Percentiles rank a stretch among this genome's conserved stretches.
phyloP scores from a whole-genome alignment of 225 moss, liverwort and hornwort genomes.

The Physcomitrium patens region DNA sequence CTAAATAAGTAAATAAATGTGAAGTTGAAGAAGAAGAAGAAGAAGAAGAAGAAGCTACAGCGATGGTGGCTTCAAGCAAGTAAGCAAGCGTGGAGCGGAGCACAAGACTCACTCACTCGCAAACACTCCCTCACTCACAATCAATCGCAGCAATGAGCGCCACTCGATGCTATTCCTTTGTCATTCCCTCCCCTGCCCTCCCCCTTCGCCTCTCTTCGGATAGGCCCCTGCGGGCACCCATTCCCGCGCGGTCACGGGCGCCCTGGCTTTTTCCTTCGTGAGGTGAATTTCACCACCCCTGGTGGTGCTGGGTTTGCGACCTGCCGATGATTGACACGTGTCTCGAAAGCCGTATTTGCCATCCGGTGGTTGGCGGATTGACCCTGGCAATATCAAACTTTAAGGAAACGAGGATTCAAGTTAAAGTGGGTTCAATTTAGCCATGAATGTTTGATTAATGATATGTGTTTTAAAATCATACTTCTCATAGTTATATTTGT shows the following conservation, averaged over 20 bases:
- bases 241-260: neutral
- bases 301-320: neutral
- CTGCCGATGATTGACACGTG: no score
- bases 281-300: neutral
- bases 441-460: no score
- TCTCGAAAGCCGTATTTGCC: no score
- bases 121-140: neutral
- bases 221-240: constrained; percentile 38
- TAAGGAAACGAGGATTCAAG: no score
- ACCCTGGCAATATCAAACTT: no score
- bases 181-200: constrained; percentile 25
- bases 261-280: neutral
- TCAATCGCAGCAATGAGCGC: neutral
- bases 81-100: neutral
- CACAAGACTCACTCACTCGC: no score
- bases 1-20: no score
- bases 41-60: neutral
- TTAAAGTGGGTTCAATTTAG: no score
- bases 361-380: no score
- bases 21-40: constrained; percentile 5
- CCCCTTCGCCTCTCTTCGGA: constrained; percentile 40
- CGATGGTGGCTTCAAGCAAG: constrained; percentile 12
- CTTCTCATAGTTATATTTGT: no score
- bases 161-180: neutral
- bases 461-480: no score